Base-by-base conservation (phyloP, 331 rosid species). In the Pyrus hybrid region DNA sequence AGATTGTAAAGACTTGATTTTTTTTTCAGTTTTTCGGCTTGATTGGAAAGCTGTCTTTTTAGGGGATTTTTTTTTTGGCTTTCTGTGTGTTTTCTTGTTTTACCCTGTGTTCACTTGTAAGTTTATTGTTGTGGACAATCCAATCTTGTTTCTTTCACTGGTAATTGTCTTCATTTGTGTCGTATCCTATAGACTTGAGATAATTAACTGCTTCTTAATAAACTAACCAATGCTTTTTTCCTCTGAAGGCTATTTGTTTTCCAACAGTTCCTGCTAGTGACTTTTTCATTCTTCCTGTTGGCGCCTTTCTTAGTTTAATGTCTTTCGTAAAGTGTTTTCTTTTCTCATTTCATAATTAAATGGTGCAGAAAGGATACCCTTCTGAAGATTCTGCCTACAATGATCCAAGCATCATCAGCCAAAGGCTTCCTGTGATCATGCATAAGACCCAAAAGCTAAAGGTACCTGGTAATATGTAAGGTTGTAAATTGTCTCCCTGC, bases 351-450 rank as follows among this genome's bases (percentile, higher is more conserved):
- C 74, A 51, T 69, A 67, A 68, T 58, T 33, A 75, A 72, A 71
- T 77, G 77, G 29, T 80, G 90, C 97, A 95, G 99, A 85, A 86
- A 76, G 97, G 96, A 45, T 74, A 85, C 79, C 89, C 99, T 25
- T 71, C 91, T 57, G 97, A 95, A 81, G 80, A 96, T 68, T 90
- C 90, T 67, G 87, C 91, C 5, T 95, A 89, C 74, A 88, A 67
- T 70, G 99, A 95, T 87, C 99, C 99, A 60, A 80, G 89, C 78
- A 45, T 78, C 81, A 86, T 90, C 87, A 85, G 90, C 89, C 83
- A 88, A 84, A 83, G 78, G 87, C 97, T 92, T 76, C 97, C 97
- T 35, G 78, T 90, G 64, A 64, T 90, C 76, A 76, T 60, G 89
- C 96, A 80, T 12, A 83, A 72, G 84, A 80, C 89, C 67, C 91